These are phyloP conservation scores for Dactylellina cionopaga DNA, from an alignment of 2,329 filamentous ascomycete genomes.

Conservation along the genomic window DNA sequence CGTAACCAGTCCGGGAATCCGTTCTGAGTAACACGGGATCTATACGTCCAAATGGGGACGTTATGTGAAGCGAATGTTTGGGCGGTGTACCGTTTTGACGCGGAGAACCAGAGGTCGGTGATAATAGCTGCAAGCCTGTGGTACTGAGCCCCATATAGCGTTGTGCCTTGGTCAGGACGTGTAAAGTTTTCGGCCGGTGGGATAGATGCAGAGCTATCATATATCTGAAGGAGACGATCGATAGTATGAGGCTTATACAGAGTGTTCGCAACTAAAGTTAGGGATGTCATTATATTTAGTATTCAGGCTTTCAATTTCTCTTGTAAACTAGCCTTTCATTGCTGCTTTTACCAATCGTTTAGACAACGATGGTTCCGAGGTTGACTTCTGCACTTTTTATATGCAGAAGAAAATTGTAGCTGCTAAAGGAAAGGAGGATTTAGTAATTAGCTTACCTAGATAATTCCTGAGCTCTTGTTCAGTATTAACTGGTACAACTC, in stretches of 20 bases:
- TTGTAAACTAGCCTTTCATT: too few species aligned
- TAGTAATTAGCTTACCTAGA: neutral
- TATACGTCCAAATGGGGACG: constrained; percentile 68
- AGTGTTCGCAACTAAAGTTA: neutral
- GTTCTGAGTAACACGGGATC: constrained; percentile 69
- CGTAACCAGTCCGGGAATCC: constrained; percentile 63
- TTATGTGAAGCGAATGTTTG: constrained; percentile 64
- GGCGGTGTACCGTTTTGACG: constrained; percentile 67
- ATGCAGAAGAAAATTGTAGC: too few species aligned
- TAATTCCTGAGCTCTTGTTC: neutral
- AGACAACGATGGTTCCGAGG: too few species aligned
- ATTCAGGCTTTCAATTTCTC: too few species aligned
- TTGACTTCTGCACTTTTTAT: neutral
- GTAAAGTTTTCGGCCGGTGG: neutral
- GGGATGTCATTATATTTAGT: neutral
- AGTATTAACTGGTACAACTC: neutral
- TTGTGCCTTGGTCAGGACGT: constrained; percentile 28
- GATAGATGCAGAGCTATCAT: constrained; percentile 5
- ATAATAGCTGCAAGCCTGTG: constrained; percentile 67
- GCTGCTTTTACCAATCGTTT: too few species aligned
- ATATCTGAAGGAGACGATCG: neutral
- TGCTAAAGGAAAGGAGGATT: too few species aligned
- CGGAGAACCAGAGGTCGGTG: constrained; percentile 69
- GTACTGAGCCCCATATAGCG: constrained; percentile 63
- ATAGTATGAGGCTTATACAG: neutral